These are phyloP conservation scores for Alternaria viburni DNA, from an alignment of 2,329 filamentous ascomycete genomes.

Conservation along the genomic window DNA sequence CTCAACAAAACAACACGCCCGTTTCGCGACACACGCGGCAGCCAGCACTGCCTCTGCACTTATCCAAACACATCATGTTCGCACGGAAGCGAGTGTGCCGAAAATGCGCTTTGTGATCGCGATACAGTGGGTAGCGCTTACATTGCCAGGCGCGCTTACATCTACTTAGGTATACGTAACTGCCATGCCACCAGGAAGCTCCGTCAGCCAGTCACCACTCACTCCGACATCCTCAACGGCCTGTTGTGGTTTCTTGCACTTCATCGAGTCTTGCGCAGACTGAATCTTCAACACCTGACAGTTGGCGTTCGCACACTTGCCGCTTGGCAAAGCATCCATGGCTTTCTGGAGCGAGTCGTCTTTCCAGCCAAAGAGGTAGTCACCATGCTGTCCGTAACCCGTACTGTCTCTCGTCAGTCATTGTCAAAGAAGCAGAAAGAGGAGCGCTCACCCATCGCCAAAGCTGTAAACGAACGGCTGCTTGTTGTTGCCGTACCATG, in stretches of 20 bases:
- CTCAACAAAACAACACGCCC: not conserved
- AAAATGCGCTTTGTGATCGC: no score
- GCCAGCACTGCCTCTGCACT: not conserved
- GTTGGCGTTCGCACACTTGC: conserved; percentile 39
- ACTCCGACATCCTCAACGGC: conserved; percentile 54
- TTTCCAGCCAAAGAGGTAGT: conserved; percentile 40
- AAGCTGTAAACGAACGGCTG: conserved; percentile 40
- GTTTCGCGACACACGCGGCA: not conserved
- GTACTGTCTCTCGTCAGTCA: conserved; percentile 1
- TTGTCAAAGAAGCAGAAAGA: not conserved
- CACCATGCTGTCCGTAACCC: conserved; percentile 29
- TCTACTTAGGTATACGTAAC: conserved; percentile 18
- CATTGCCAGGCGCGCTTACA: not conserved
- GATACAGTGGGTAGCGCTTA: not conserved
- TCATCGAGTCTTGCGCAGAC: conserved; percentile 30
- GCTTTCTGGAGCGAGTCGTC: conserved; percentile 35
- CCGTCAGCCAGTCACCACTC: conserved; percentile 32
- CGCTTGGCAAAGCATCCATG: conserved; percentile 36
- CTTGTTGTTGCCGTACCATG: conserved; percentile 30
- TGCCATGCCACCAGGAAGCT: conserved; percentile 37
- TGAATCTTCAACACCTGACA: conserved; percentile 40
- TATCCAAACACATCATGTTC: no score
- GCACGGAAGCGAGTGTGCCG: not conserved
- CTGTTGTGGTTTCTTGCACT: conserved; percentile 50
- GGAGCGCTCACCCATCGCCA: conserved; percentile 28